A percentile compares a stretch with the other conserved stretches of the same genome.
phyloP scores from a whole-genome alignment of 805 yeast species.

The Kluyveromyces siamensis region DNA sequence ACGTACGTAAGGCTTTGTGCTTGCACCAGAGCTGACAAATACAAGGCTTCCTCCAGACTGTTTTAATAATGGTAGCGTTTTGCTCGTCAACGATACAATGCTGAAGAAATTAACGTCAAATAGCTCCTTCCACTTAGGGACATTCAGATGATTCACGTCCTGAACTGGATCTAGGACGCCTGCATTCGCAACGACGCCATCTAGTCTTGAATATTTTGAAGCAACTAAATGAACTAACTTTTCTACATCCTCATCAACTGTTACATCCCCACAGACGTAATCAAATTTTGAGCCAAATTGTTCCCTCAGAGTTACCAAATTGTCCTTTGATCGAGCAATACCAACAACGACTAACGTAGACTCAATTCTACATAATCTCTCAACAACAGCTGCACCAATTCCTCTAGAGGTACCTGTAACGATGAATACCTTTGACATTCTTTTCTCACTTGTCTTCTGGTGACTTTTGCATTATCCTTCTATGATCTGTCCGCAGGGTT shows the following conservation, averaged over 20 bases:
- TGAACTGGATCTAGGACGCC: constrained; percentile 78
- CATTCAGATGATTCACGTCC: constrained; percentile 31
- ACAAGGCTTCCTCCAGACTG: constrained; percentile 52
- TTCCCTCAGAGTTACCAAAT: constrained; percentile 35
- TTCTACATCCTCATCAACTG: constrained; percentile 27
- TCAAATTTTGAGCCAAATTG: constrained; percentile 44
- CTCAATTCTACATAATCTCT: constrained; percentile 33
- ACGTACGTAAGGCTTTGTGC: constrained; percentile 43
- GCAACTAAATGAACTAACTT: constrained; percentile 38
- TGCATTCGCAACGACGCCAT: constrained; percentile 68
- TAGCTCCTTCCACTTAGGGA: constrained; percentile 49
- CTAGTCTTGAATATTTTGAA: constrained; percentile 44
- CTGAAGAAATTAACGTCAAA: constrained; percentile 77
- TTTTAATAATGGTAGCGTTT: constrained; percentile 49
- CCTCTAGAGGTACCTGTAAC: constrained; percentile 66
- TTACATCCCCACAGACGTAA: constrained; percentile 52
- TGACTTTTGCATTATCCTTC: neutral
- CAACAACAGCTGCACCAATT: constrained; percentile 72
- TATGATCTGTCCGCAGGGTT: no score
- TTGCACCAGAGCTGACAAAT: constrained; percentile 88
- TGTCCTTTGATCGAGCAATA: constrained; percentile 56
- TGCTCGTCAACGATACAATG: constrained; percentile 47
- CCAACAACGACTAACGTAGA: constrained; percentile 38
- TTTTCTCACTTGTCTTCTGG: neutral
- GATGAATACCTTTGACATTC: constrained; percentile 29